phyloP scores from a whole-genome alignment of 2,329 filamentous ascomycete species.

The Cladosporium velox region DNA sequence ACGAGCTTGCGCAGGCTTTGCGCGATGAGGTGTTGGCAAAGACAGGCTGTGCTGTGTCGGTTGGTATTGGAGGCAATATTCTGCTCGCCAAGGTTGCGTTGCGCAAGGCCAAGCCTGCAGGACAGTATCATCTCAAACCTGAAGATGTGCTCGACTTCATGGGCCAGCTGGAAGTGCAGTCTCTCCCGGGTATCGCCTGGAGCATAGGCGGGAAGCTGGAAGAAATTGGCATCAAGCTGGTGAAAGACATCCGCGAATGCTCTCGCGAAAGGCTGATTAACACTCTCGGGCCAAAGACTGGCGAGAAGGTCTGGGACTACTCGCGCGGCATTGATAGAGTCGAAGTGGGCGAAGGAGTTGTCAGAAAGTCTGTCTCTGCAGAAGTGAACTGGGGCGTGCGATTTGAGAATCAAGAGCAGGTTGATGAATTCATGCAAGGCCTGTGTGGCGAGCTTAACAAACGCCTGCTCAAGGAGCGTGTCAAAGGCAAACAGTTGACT shows the following conservation, averaged over 20 bases:
- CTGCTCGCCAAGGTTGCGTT: constrained; percentile 88
- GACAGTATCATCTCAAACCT: constrained; percentile 84
- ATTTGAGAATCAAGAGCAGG: constrained; percentile 88
- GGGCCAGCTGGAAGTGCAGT: constrained; percentile 73
- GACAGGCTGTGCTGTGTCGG: constrained; percentile 84
- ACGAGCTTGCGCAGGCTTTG: constrained; percentile 68
- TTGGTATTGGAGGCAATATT: constrained; percentile 90
- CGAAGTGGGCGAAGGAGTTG: constrained; percentile 81
- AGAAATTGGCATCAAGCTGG: constrained; percentile 77
- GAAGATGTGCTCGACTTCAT: constrained; percentile 77
- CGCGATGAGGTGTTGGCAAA: constrained; percentile 69
- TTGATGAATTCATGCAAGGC: constrained; percentile 85
- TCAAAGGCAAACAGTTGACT: constrained; percentile 84
- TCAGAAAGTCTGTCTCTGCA: constrained; percentile 91
- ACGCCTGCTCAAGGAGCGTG: constrained; percentile 76
- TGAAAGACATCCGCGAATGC: constrained; percentile 78
- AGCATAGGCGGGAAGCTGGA: constrained; percentile 87
- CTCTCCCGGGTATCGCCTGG: constrained; percentile 87
- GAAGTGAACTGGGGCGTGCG: constrained; percentile 98
- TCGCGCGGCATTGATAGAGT: constrained; percentile 80
- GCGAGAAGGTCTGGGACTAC: constrained; percentile 87
- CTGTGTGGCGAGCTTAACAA: constrained; percentile 83
- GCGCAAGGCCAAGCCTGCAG: constrained; percentile 89
- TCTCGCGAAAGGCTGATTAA: constrained; percentile 74
- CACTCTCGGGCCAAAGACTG: constrained; percentile 85